These are phyloP conservation scores for Chaetomiaceae sp. DNA, from an alignment of 2,329 filamentous ascomycete species.

Conservation along the genomic window DNA sequence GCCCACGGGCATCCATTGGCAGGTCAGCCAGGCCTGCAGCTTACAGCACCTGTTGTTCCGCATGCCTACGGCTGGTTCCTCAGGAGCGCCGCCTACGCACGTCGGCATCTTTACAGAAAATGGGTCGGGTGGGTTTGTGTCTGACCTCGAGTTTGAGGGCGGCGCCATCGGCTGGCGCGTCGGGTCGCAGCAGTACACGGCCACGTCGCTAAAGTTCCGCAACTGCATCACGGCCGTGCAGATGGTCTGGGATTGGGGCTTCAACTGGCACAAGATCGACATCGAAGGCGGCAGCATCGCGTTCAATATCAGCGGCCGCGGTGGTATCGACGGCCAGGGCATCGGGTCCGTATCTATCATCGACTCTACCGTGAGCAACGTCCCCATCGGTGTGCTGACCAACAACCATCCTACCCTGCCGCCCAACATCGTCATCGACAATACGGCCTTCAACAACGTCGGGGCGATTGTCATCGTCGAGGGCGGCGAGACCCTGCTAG, in stretches of 20 bases:
- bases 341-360: conserved; percentile 60
- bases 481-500: conserved; percentile 40
- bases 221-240: conserved; percentile 72
- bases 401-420: background rate
- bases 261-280: conserved; percentile 69
- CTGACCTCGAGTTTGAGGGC: conserved; percentile 78
- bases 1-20: conserved; percentile 70
- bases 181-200: conserved; percentile 83
- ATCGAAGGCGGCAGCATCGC: conserved; percentile 72
- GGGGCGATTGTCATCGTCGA: conserved; percentile 27
- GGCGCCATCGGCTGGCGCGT: conserved; percentile 72
- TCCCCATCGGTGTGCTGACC: background rate
- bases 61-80: conserved; percentile 65
- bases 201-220: conserved; percentile 76
- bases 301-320: conserved; percentile 69
- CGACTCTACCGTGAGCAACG: conserved; percentile 59
- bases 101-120: conserved; percentile 77
- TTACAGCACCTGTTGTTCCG: conserved; percentile 77
- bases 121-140: conserved; percentile 77
- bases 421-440: background rate
- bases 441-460: too few species aligned
- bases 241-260: conserved; percentile 91
- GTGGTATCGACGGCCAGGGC: conserved; percentile 32
- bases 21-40: conserved; percentile 76
- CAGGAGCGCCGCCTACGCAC: too few species aligned